Evolutionary conservation across 768 basidiomycete genomes (phyloP).

Genomic region (Suillus tomentosus): DNA sequence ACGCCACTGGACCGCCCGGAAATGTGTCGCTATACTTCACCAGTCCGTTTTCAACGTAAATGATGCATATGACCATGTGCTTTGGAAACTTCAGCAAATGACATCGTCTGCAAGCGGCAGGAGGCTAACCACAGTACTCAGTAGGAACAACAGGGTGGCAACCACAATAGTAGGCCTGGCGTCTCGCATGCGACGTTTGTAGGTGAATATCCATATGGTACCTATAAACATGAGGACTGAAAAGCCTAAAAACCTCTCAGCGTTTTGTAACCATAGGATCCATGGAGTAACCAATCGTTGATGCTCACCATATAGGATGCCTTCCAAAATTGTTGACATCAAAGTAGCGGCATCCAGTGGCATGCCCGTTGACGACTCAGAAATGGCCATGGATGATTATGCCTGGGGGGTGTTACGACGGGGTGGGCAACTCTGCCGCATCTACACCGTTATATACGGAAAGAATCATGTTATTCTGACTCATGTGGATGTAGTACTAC

Average conservation of each 20-base stretch:
- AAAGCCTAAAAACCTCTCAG: not conserved
- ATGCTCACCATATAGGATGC: not conserved
- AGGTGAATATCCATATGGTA: not conserved
- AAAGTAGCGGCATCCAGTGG: not conserved
- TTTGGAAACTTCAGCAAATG: not conserved
- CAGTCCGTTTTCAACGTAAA: conserved; percentile 20
- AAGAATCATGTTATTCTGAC: not conserved
- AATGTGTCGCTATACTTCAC: conserved; percentile 20
- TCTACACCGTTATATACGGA: not conserved
- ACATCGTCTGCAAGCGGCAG: not conserved
- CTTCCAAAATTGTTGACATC: not conserved
- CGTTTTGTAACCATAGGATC: not conserved
- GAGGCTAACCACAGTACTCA: not conserved
- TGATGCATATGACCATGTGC: conserved; percentile 16
- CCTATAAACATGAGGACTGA: not conserved
- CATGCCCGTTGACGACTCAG: not conserved
- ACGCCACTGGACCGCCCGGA: conserved; percentile 26
- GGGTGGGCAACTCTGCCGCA: not conserved
- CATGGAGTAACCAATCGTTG: not conserved
- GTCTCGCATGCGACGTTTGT: not conserved
- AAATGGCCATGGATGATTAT: not conserved
- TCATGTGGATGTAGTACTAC: too few species aligned
- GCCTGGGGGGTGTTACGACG: not conserved
- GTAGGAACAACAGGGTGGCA: not conserved
- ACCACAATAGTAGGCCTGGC: not conserved